Evolutionary conservation across 108 stramenopile genomes (phyloP).

Genomic region (Craspedostauros australis): DNA sequence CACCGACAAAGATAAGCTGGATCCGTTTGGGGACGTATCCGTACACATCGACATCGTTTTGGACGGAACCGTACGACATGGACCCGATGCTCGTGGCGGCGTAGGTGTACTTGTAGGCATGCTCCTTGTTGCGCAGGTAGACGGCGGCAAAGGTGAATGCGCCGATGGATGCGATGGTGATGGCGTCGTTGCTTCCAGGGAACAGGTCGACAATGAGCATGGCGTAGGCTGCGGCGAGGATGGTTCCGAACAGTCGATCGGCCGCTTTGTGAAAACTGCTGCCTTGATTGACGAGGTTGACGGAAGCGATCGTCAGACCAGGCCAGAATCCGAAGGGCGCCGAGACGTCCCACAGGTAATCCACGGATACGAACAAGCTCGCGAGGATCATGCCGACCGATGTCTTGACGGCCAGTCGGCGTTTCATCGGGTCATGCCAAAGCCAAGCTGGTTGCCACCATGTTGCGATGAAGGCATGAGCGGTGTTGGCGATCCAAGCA

Average conservation of each 20-base stretch:
- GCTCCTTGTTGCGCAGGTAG: constrained; percentile 23
- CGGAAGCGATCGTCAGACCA: constrained; percentile 40
- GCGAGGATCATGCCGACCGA: constrained; percentile 38
- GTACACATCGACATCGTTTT: constrained; percentile 16
- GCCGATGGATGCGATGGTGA: constrained; percentile 20
- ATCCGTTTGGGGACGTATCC: constrained; percentile 38
- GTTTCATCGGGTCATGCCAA: constrained; percentile 19
- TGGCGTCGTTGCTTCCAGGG: constrained; percentile 9
- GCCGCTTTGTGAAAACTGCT: constrained; percentile 28
- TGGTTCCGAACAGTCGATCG: constrained; percentile 43
- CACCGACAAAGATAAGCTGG: constrained; percentile 42
- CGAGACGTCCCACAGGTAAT: constrained; percentile 28
- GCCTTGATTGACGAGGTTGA: constrained; percentile 35
- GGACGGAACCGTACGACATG: constrained; percentile 38
- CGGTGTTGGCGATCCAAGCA: too few relatives aligned
- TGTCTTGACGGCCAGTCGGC: constrained; percentile 38
- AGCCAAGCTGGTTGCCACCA: constrained; percentile 22
- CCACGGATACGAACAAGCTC: constrained; percentile 34
- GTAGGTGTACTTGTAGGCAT: constrained; percentile 33
- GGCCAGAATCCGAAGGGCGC: constrained; percentile 38
- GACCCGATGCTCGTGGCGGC: constrained; percentile 34
- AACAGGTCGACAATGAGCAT: constrained; percentile 32
- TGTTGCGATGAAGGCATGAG: too few relatives aligned
- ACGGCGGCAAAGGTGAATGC: constrained; percentile 30
- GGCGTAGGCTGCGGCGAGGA: constrained; percentile 38